phyloP scores from a whole-genome alignment of 257 asterid species.

The Nicotiana noctiflora region DNA sequence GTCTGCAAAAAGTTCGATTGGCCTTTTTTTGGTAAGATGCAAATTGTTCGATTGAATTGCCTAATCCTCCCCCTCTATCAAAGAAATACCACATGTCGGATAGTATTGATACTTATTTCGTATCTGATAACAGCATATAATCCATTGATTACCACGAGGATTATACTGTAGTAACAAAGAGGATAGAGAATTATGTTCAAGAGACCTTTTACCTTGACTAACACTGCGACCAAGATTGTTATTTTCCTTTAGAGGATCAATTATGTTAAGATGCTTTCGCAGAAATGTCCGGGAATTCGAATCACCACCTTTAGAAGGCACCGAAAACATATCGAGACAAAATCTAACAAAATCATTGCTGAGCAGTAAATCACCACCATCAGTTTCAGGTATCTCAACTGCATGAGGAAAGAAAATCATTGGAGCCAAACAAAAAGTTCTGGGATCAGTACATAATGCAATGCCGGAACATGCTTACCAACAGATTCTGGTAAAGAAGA shows the following conservation, averaged over 20 bases:
- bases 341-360: constrained; percentile 51
- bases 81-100: not conserved
- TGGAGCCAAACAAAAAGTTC: constrained; percentile 1
- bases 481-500: constrained; percentile 58
- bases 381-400: constrained; percentile 59
- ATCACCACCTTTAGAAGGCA: constrained; percentile 47
- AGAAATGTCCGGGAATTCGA: constrained; percentile 42
- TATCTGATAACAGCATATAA: not conserved
- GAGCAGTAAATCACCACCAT: constrained; percentile 46
- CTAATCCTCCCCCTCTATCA: not conserved
- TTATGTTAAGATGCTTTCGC: constrained; percentile 61
- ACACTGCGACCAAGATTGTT: constrained; percentile 91
- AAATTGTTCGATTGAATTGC: not conserved
- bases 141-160: not conserved
- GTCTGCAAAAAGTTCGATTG: not conserved
- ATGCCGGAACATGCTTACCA: constrained; percentile 43
- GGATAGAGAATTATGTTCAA: constrained; percentile 1
- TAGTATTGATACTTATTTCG: not conserved
- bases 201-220: constrained; percentile 48
- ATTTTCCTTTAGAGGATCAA: constrained; percentile 71
- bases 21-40: not conserved
- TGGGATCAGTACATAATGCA: not conserved
- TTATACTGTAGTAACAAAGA: not conserved
- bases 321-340: constrained; percentile 49
- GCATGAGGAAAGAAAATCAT: constrained; percentile 24